A percentile compares a stretch with the other conserved stretches of the same genome.
These are phyloP conservation scores for Bombardia bombarda DNA, from an alignment of 495 filamentous ascomycete genomes.

Conservation along the genomic window DNA sequence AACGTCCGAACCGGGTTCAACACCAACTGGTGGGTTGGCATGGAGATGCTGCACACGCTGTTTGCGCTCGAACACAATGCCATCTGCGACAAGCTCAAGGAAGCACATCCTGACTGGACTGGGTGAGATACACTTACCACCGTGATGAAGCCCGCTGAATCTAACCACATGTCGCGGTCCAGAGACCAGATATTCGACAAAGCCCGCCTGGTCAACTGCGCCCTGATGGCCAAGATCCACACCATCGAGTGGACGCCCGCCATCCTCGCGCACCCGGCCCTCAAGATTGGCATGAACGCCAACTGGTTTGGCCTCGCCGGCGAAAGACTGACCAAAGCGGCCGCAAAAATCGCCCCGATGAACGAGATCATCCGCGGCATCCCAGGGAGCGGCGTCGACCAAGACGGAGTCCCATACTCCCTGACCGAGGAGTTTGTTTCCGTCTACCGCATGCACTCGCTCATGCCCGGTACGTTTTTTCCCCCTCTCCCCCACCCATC, in stretches of 20 bases:
- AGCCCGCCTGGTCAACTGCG: conserved; percentile 37
- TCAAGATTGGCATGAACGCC: conserved; percentile 29
- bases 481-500: background rate
- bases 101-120: conserved; percentile 23
- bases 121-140: conserved; percentile 7
- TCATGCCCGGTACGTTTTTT: conserved; percentile 26
- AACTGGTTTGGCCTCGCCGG: conserved; percentile 40
- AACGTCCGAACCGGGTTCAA: conserved; percentile 34
- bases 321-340: conserved; percentile 28
- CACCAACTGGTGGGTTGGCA: conserved; percentile 36
- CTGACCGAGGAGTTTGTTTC: conserved; percentile 40
- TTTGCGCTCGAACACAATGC: conserved; percentile 38
- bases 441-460: conserved; percentile 34
- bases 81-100: conserved; percentile 26
- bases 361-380: conserved; percentile 33
- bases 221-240: conserved; percentile 41
- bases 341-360: conserved; percentile 28
- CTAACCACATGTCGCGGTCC: background rate
- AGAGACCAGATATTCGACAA: conserved; percentile 35
- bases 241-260: conserved; percentile 41
- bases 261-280: conserved; percentile 33
- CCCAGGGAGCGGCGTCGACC: conserved; percentile 29
- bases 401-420: conserved; percentile 26
- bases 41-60: conserved; percentile 36
- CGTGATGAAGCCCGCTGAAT: background rate